phyloP scores from a whole-genome alignment of 257 asterid species.

The Solanum megistacrolobum region DNA sequence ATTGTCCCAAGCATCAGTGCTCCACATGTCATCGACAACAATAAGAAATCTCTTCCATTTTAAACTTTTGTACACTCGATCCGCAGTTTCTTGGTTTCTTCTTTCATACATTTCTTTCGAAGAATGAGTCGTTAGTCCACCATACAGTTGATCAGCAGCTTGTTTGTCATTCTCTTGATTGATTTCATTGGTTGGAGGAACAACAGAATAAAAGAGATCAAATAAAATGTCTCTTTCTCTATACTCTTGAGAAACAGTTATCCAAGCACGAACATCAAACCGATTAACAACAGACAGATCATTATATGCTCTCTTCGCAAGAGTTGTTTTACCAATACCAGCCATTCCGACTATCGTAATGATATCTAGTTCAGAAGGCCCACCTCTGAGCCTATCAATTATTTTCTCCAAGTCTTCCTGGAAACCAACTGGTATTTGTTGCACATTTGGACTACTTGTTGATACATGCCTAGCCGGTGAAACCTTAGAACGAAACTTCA shows the following conservation, averaged over 20 bases:
- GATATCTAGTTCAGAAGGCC: conserved; percentile 3
- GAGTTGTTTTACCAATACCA: conserved; percentile 11
- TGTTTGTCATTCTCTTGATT: not conserved
- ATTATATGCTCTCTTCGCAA: conserved; percentile 14
- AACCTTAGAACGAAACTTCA: not conserved
- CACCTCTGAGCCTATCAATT: conserved; percentile 9
- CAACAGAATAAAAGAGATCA: conserved; percentile 4
- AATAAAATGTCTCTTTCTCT: not conserved
- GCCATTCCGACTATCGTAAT: conserved; percentile 20
- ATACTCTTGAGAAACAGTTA: conserved; percentile 20
- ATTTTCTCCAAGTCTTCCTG: conserved; percentile 13
- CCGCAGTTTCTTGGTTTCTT: conserved; percentile 1
- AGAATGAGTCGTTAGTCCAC: not conserved
- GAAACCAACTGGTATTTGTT: conserved; percentile 8
- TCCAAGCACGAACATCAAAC: conserved; percentile 24
- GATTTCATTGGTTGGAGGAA: not conserved
- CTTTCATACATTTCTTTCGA: not conserved
- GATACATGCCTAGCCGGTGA: not conserved
- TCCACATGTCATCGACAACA: conserved; percentile 24
- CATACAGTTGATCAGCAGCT: conserved; percentile 1
- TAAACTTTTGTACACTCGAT: conserved; percentile 2
- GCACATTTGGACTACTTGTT: not conserved
- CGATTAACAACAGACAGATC: conserved; percentile 7
- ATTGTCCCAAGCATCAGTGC: conserved; percentile 15
- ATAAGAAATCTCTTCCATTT: conserved; percentile 13